These are phyloP conservation scores for Aspergillus fijiensis DNA, from an alignment of 2,329 filamentous ascomycete genomes.

Conservation along the genomic window DNA sequence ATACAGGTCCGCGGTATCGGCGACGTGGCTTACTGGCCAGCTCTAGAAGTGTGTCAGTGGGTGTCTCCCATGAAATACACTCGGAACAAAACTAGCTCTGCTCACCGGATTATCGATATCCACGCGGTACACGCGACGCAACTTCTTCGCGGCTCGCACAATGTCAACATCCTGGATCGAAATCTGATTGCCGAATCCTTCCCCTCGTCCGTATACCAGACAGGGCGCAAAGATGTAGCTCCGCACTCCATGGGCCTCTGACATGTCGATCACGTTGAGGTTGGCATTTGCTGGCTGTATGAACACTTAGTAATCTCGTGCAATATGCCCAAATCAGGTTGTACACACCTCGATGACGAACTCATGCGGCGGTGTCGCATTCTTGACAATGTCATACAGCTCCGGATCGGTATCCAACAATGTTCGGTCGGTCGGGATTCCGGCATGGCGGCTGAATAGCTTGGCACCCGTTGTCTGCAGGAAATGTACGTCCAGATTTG, in stretches of 20 bases:
- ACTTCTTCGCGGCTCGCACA: constrained; percentile 46
- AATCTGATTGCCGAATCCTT: constrained; percentile 52
- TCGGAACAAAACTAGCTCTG: background rate
- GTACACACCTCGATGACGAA: constrained; percentile 6
- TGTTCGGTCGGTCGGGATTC: constrained; percentile 42
- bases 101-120: constrained; percentile 40
- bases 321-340: background rate
- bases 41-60: constrained; percentile 26
- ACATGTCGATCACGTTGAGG: constrained; percentile 45
- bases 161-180: constrained; percentile 55
- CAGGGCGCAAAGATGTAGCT: constrained; percentile 57
- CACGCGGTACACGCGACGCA: constrained; percentile 45
- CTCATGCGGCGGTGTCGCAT: constrained; percentile 36
- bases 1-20: constrained; percentile 51
- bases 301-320: no score
- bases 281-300: constrained; percentile 45
- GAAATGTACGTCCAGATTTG: constrained; percentile 49
- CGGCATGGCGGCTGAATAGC: constrained; percentile 51
- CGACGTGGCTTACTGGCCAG: constrained; percentile 57
- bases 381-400: constrained; percentile 48
- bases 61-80: no score
- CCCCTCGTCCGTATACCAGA: constrained; percentile 53
- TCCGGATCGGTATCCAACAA: constrained; percentile 47
- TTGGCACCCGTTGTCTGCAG: constrained; percentile 56
- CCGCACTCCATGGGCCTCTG: constrained; percentile 44